Evolutionary conservation across 768 basidiomycete genomes (phyloP).

Genomic region (Xerocomellus dryophilus): DNA sequence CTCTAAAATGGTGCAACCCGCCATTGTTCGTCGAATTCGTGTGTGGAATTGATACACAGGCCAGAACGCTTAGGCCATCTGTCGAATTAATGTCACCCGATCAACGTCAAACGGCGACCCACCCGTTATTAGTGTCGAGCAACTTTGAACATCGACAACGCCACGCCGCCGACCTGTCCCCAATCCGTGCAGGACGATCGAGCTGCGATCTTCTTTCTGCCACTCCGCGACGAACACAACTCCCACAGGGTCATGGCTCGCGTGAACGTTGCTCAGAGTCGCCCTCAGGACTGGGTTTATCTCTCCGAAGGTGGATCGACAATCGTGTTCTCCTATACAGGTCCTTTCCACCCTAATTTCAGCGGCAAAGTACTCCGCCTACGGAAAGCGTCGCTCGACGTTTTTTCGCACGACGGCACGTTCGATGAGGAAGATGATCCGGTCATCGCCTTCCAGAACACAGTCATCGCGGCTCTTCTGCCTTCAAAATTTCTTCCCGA

Average conservation of each 20-base stretch:
- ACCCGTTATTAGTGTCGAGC: not conserved
- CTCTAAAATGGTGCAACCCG: not conserved
- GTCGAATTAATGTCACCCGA: not conserved
- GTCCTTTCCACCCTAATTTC: conserved; percentile 50
- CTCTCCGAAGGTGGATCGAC: conserved; percentile 92
- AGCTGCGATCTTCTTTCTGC: not conserved
- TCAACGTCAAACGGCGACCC: not conserved
- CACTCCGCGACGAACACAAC: not conserved
- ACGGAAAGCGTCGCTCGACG: conserved; percentile 48
- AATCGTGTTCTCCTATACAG: conserved; percentile 80
- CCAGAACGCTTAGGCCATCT: conserved; percentile 6
- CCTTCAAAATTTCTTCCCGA: conserved; percentile 57
- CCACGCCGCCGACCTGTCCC: not conserved
- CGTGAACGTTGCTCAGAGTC: conserved; percentile 24
- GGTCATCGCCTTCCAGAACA: conserved; percentile 54
- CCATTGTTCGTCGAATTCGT: conserved; percentile 24
- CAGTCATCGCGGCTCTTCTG: conserved; percentile 64
- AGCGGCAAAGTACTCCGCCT: conserved; percentile 72
- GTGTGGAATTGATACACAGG: not conserved
- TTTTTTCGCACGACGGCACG: conserved; percentile 9
- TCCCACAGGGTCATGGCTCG: conserved; percentile 11
- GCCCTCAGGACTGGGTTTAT: conserved; percentile 71
- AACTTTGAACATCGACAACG: not conserved
- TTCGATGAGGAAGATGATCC: conserved; percentile 40
- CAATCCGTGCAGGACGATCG: too few species aligned